These are phyloP conservation scores for Maudiozyma bulderi DNA, from an alignment of 805 yeast species.

Conservation along the genomic window DNA sequence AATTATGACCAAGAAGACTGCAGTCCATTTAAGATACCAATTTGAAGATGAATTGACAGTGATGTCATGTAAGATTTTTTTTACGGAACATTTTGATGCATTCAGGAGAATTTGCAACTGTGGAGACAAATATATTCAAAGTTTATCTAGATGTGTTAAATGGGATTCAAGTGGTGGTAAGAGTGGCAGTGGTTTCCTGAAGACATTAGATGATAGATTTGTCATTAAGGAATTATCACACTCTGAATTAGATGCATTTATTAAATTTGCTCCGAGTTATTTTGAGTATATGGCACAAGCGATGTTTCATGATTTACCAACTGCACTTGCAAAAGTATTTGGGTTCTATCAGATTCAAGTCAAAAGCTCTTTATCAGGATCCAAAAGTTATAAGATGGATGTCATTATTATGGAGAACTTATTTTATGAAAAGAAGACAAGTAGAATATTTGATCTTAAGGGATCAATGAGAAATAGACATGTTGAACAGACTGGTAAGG, in stretches of 20 bases:
- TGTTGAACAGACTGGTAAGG: slow-evolving; percentile 92
- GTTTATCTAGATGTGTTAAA: slow-evolving; percentile 83
- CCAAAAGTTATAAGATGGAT: slow-evolving; percentile 71
- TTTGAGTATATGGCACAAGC: slow-evolving; percentile 95
- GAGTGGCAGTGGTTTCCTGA: slow-evolving; percentile 88
- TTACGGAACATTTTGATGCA: slow-evolving; percentile 94
- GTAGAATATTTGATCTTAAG: slow-evolving; percentile 86
- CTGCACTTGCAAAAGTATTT: slow-evolving; percentile 87
- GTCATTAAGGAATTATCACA: slow-evolving; percentile 83
- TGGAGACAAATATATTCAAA: slow-evolving; percentile 67
- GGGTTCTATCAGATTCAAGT: slow-evolving; percentile 94
- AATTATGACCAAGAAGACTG: slow-evolving; percentile 69
- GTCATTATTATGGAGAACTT: slow-evolving; percentile 92
- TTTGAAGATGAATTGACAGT: slow-evolving; percentile 77
- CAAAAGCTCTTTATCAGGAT: slow-evolving; percentile 52
- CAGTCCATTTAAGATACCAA: slow-evolving; percentile 86
- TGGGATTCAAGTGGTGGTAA: slow-evolving; percentile 98
- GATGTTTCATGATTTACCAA: slow-evolving; percentile 86
- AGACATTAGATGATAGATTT: slow-evolving; percentile 82
- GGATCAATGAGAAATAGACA: slow-evolving; percentile 98
- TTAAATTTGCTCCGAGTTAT: slow-evolving; percentile 91
- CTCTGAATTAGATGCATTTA: slow-evolving; percentile 85
- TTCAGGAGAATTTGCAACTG: slow-evolving; percentile 76
- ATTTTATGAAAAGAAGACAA: slow-evolving; percentile 72
- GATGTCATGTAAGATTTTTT: slow-evolving; percentile 86